These are phyloP conservation scores for Helianthus tuberosus DNA, from an alignment of 129 eudicot genomes.

Conservation along the genomic window DNA sequence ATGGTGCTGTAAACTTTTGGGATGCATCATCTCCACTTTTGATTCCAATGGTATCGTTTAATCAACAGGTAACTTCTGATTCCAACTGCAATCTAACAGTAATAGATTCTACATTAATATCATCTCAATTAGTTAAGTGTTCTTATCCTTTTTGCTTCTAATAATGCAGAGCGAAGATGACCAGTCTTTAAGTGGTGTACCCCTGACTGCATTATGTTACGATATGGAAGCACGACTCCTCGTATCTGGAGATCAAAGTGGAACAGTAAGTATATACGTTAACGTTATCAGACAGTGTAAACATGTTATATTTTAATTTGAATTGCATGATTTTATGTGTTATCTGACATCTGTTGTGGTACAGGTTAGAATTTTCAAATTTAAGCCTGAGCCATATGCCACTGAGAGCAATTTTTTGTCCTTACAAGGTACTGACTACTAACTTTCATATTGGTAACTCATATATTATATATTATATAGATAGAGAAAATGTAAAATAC, in stretches of 20 bases:
- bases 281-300: not conserved
- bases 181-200: constrained; percentile 65
- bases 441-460: constrained; percentile 2
- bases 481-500: too few species aligned
- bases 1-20: constrained; percentile 89
- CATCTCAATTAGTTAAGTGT: not conserved
- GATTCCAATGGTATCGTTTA: constrained; percentile 65
- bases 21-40: constrained; percentile 79
- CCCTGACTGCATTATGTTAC: constrained; percentile 66
- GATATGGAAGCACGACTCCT: constrained; percentile 58
- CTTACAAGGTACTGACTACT: constrained; percentile 66
- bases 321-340: constrained; percentile 8
- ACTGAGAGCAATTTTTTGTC: constrained; percentile 71
- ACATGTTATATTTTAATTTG: not conserved
- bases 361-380: constrained; percentile 75
- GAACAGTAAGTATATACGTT: constrained; percentile 54
- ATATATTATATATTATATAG: not conserved
- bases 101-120: constrained; percentile 4
- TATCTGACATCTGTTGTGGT: constrained; percentile 27
- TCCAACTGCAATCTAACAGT: not conserved
- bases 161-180: constrained; percentile 75
- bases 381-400: constrained; percentile 77
- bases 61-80: constrained; percentile 66
- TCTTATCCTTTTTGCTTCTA: not conserved
- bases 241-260: constrained; percentile 94